Base-by-base conservation (phyloP, 2,329 filamentous ascomycete genomes). In the Aspergillus sp. region DNA sequence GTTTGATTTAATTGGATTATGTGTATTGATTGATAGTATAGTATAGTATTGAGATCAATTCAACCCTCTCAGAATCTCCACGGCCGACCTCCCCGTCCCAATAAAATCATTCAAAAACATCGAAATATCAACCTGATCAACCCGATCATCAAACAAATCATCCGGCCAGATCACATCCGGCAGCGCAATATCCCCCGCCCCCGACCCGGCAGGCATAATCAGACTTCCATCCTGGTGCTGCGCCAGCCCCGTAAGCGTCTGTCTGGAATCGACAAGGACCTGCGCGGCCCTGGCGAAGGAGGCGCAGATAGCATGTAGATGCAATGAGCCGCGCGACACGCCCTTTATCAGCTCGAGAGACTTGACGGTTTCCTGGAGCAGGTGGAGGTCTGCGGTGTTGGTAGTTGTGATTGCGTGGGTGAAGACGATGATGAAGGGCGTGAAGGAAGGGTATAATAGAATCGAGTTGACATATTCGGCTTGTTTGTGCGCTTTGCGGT, bases 381-480 rank as follows among this genome's bases (percentile, higher is more conserved):
- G 60, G 30, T 56, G 30, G 8, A 69, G 45, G 43, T 68, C 65
- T 13, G 60, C 34, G 8, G 54, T 42, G 44, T 50, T 66, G 3
- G 66, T 58, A 4, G 65, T 67, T 7, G 66, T 64, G 30, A 69
- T 67, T 1, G 67, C 67, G 50, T 69, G 67, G 5, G 65, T 66
- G 51, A 69, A 69, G 24, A 69, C 63, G 38, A 69, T 66, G 13
- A 68, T 58, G 17, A 68, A 67, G 0, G 67, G 67, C 3, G 67
- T 64, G 26, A 67, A 69, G 2, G 67, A 68, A 0, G 65, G 62
- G 32, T 69, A 69, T 0, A 69, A 47, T 7, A 69, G 41, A 15
- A 67, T 67, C 65, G 63, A 67, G 15, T 67, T 66, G 2, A 67
- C 66, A 38, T 68, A 68, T 66, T 68, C 66, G 2, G 62, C 62